Conservation (phyloP, 73 alveolate species). For the Stentor coeruleus region DNA sequence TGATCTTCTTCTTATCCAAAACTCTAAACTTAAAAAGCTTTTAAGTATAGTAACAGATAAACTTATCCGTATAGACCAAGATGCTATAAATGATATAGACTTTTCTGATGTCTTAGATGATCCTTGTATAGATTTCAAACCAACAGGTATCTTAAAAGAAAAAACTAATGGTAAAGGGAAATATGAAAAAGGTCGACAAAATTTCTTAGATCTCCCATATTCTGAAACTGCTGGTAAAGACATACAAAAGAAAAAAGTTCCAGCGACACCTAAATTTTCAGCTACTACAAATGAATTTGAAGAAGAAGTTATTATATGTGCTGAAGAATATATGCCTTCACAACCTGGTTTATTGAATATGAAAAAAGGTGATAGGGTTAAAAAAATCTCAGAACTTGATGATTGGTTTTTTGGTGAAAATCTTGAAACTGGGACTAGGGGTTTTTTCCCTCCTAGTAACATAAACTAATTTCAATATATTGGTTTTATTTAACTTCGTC, state of each 20-base stretch:
- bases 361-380: slow-evolving; percentile 20
- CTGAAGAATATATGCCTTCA: background rate
- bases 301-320: background rate
- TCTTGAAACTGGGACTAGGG: background rate
- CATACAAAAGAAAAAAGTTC: background rate
- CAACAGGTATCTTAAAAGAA: slow-evolving; percentile 16
- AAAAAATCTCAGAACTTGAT: slow-evolving; percentile 18
- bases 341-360: background rate
- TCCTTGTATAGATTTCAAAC: slow-evolving; percentile 8
- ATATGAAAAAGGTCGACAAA: background rate
- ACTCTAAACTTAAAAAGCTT: background rate
- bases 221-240: slow-evolving; percentile 17
- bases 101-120: background rate
- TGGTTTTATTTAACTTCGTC: background rate
- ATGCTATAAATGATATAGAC: background rate
- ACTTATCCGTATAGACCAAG: background rate
- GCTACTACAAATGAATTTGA: background rate
- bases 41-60: slow-evolving; percentile 16
- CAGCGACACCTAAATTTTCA: slow-evolving; percentile 18
- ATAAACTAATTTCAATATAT: too few relatives aligned
- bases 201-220: slow-evolving; percentile 5
- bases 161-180: background rate
- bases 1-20: background rate
- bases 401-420: slow-evolving; percentile 24
- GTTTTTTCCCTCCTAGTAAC: slow-evolving; percentile 12